Conservation (phyloP, 495 filamentous ascomycete genomes). For the Corynascus novoguineensis region DNA sequence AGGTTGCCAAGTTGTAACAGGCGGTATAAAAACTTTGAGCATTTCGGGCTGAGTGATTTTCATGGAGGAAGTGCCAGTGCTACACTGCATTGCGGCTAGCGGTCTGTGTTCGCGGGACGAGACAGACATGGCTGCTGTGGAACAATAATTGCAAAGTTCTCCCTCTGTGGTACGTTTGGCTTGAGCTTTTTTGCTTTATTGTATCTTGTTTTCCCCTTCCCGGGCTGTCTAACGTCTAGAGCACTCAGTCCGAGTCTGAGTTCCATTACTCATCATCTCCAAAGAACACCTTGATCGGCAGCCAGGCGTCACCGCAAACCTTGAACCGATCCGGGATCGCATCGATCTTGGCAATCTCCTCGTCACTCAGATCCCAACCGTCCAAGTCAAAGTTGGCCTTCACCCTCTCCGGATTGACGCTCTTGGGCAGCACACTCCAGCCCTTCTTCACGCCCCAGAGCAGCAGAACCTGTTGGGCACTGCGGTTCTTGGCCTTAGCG, state of each 20-base stretch:
- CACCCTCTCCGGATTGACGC: slow-evolving; percentile 56
- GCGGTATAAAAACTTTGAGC: too few species aligned
- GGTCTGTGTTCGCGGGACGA: background rate
- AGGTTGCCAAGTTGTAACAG: slow-evolving; percentile 41
- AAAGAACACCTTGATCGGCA: slow-evolving; percentile 79
- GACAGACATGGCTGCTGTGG: background rate
- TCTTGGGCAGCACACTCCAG: slow-evolving; percentile 70
- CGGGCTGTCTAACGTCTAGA: slow-evolving; percentile 2
- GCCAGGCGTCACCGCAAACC: slow-evolving; percentile 64
- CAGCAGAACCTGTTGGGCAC: slow-evolving; percentile 62
- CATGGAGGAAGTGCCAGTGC: too few species aligned
- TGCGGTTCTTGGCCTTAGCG: slow-evolving; percentile 60
- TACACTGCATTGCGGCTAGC: background rate
- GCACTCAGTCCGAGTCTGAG: background rate
- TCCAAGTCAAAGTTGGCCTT: slow-evolving; percentile 57
- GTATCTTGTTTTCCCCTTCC: slow-evolving; percentile 5
- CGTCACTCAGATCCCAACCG: slow-evolving; percentile 59
- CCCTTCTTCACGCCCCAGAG: slow-evolving; percentile 67
- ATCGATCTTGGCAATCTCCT: slow-evolving; percentile 59
- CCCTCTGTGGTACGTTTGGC: background rate
- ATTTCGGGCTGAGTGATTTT: too few species aligned
- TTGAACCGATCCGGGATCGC: slow-evolving; percentile 65
- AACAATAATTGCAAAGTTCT: background rate
- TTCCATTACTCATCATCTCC: slow-evolving; percentile 62
- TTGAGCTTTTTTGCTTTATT: background rate